Evolutionary conservation across 768 basidiomycete genomes (phyloP), one percentile per base, ranked within the genome.

Genomic region (Trametes cubensis): DNA sequence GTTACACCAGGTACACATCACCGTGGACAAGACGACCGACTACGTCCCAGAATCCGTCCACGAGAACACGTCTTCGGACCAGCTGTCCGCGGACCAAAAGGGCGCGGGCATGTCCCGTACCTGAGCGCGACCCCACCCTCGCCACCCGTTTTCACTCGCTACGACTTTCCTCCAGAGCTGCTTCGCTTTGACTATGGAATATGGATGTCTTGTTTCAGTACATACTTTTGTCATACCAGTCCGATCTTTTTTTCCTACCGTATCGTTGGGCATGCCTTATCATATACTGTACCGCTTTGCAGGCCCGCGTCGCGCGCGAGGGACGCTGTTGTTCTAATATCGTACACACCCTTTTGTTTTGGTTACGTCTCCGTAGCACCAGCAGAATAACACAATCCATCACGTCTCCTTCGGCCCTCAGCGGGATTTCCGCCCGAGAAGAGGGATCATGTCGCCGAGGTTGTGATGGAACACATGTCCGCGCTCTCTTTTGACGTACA

Each of bases 401-500:
- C 23, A 42, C 26, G 34, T 34, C 10, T 34, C 34, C 34, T 34
- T 6, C 10, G 34, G 11, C 34, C 34, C 17, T 47, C 50, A 44
- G 10, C 48, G 41, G 17, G 49, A 42, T 26, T 54, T 59, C 39
- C 51, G 39, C 20, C 38, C 20, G 5, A 68, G 44, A 15, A 68
- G 50, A 5, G 67, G 64, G 8, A 64, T 62, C 48, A 61, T 50
- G 13, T 68, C 67, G 11, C 53, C 58, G 25, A 65, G 13, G 30
- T 23, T 30, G 49, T 63, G 55, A 53, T 76, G 75, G 34, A 73
- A 45, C 20, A 76, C 58, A 58, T 76, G 75, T 1, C 74, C 74
- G 15, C 75, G 69, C 58, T 72, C 69, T 57, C 62, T 72, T 64
- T 70, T 72, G 17, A 75, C 69, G 51, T 74, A 76, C 47, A 64